phyloP scores from a whole-genome alignment of 306 rosid genomes.

The Amphicarpaea edgeworthii region DNA sequence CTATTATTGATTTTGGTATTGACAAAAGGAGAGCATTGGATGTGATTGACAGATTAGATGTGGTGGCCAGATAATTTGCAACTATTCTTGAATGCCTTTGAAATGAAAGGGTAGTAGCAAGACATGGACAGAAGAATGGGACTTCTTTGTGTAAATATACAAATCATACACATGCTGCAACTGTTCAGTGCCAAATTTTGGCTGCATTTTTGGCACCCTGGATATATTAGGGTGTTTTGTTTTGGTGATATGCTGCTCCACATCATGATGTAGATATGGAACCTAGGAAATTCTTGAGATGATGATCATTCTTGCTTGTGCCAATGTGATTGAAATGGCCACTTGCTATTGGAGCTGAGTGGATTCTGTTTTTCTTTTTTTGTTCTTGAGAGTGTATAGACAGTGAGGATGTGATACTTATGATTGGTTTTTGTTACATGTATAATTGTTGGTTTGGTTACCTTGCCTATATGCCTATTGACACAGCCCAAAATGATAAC shows the following conservation, averaged over 20 bases:
- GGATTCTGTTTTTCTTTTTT: constrained; percentile 35
- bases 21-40: constrained; percentile 76
- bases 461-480: constrained; percentile 14
- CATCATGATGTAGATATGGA: constrained; percentile 47
- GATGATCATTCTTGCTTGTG: constrained; percentile 35
- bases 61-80: constrained; percentile 51
- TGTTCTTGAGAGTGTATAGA: constrained; percentile 49
- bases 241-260: constrained; percentile 40
- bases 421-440: constrained; percentile 36
- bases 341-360: constrained; percentile 29
- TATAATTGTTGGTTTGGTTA: constrained; percentile 42
- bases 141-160: constrained; percentile 50
- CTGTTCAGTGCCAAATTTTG: constrained; percentile 34
- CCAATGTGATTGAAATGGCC: constrained; percentile 26
- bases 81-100: constrained; percentile 5
- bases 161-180: constrained; percentile 41
- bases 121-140: constrained; percentile 14
- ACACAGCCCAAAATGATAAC: constrained; percentile 16
- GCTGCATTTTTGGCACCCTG: constrained; percentile 35
- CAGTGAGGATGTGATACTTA: constrained; percentile 35
- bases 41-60: constrained; percentile 69
- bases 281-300: constrained; percentile 30
- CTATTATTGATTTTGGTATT: constrained; percentile 58
- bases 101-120: constrained; percentile 20
- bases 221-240: constrained; percentile 38